Evolutionary conservation across 2,329 filamentous ascomycete species (phyloP).

Genomic region (Bipolaris sorokiniana): DNA sequence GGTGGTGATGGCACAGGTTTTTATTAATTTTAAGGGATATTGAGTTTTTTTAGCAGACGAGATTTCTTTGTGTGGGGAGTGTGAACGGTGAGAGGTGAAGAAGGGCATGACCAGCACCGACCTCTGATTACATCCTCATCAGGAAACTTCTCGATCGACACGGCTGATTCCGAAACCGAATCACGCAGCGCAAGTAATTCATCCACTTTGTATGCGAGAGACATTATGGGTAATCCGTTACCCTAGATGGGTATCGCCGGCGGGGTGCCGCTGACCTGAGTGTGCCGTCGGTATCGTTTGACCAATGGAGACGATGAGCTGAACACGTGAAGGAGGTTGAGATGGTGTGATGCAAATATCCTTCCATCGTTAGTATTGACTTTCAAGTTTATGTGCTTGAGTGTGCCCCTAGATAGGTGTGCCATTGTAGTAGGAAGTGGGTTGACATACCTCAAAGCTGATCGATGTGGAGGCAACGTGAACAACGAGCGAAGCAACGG

Average conservation of each 20-base stretch:
- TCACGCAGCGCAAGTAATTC: slow-evolving; percentile 51
- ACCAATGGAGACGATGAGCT: slow-evolving; percentile 17
- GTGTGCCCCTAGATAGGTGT: not conserved
- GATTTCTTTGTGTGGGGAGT: not conserved
- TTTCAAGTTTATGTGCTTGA: not conserved
- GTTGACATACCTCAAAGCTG: slow-evolving; percentile 41
- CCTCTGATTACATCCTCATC: slow-evolving; percentile 53
- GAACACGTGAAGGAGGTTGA: slow-evolving; percentile 34
- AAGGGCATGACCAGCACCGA: slow-evolving; percentile 28
- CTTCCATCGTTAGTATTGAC: slow-evolving; percentile 19
- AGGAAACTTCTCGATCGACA: slow-evolving; percentile 51
- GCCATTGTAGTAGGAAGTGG: not conserved
- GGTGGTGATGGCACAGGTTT: not conserved
- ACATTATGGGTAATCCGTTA: slow-evolving; percentile 31
- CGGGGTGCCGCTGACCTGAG: slow-evolving; percentile 15
- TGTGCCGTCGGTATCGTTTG: slow-evolving; percentile 9
- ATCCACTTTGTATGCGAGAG: slow-evolving; percentile 49
- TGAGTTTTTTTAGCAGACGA: not conserved
- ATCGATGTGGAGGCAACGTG: slow-evolving; percentile 35
- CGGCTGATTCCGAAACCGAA: slow-evolving; percentile 51
- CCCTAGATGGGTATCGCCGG: slow-evolving; percentile 11
- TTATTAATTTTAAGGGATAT: not conserved
- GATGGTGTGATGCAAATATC: slow-evolving; percentile 50
- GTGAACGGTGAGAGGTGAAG: slow-evolving; percentile 24
- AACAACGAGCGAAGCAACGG: slow-evolving; percentile 43